phyloP scores from a whole-genome alignment of 2,329 filamentous ascomycete species.

The Fusarium sp. region DNA sequence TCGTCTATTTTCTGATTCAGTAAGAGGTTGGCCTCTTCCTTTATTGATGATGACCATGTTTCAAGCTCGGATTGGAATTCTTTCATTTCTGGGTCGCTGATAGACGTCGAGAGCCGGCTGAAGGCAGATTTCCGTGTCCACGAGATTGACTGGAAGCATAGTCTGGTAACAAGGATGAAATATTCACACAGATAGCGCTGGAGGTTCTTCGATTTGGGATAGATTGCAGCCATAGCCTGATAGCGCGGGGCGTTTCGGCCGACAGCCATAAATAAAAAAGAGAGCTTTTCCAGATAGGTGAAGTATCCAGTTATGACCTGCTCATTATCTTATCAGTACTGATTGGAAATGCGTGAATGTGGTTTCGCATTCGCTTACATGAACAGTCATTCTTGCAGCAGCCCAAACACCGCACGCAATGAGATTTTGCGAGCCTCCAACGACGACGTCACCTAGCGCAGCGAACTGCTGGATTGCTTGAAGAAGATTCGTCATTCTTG shows the following conservation, averaged over 20 bases:
- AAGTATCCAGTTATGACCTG: slow-evolving; percentile 32
- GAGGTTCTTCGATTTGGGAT: slow-evolving; percentile 48
- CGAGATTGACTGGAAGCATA: slow-evolving; percentile 49
- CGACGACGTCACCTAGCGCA: slow-evolving; percentile 46
- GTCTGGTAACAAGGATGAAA: slow-evolving; percentile 48
- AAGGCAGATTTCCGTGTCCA: slow-evolving; percentile 46
- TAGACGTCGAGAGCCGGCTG: slow-evolving; percentile 40
- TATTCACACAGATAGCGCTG: slow-evolving; percentile 51
- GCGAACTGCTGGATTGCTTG: slow-evolving; percentile 53
- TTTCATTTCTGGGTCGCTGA: slow-evolving; percentile 46
- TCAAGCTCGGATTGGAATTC: slow-evolving; percentile 46
- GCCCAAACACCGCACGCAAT: slow-evolving; percentile 56
- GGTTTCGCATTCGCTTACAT: background rate
- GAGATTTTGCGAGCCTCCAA: slow-evolving; percentile 55
- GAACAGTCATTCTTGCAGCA: slow-evolving; percentile 47
- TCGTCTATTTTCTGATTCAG: slow-evolving; percentile 34
- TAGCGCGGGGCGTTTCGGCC: slow-evolving; percentile 52
- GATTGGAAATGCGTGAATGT: background rate
- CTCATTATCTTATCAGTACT: background rate
- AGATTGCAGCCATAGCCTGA: slow-evolving; percentile 49
- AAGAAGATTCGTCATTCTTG: slow-evolving; percentile 52
- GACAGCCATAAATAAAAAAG: slow-evolving; percentile 50
- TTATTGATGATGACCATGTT: slow-evolving; percentile 47
- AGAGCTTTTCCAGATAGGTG: slow-evolving; percentile 45
- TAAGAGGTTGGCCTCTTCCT: slow-evolving; percentile 41